These are phyloP conservation scores for Chlorella sp. DNA, from an alignment of 139 green algal genomes.

Conservation along the genomic window DNA sequence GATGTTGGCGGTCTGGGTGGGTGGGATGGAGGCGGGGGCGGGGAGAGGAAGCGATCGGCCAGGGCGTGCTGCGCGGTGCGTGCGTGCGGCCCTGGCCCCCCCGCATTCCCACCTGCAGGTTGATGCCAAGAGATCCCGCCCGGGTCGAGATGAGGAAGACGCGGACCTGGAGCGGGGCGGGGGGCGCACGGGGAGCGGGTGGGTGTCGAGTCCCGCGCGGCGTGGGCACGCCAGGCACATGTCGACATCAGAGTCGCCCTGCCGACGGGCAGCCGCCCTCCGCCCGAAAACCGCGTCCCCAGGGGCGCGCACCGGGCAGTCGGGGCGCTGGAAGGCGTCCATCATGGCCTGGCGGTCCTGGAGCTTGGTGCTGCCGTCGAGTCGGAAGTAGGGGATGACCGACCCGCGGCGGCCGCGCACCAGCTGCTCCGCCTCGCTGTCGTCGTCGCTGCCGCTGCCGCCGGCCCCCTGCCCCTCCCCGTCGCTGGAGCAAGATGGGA, in stretches of 20 bases:
- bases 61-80: too few species aligned
- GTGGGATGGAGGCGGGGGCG: too few species aligned
- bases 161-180: conserved; percentile 45
- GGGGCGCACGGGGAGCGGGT: not conserved
- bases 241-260: too few species aligned
- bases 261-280: too few species aligned
- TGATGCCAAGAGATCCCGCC: conserved; percentile 78
- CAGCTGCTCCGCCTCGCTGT: not conserved
- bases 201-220: too few species aligned
- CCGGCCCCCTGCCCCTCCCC: not conserved
- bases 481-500: too few species aligned
- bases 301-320: conserved; percentile 31
- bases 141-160: conserved; percentile 82
- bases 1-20: conserved; percentile 84
- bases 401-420: conserved; percentile 5
- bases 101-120: too few species aligned
- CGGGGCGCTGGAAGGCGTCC: conserved; percentile 64
- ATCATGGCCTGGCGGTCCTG: conserved; percentile 34
- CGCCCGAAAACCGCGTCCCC: too few species aligned
- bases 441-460: not conserved
- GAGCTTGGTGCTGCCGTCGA: conserved; percentile 62
- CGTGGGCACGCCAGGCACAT: too few species aligned
- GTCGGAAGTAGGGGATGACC: conserved; percentile 57
- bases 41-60: too few species aligned
- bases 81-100: too few species aligned